Base-by-base conservation (phyloP, 208 protist species). In the Porcisia deanei region DNA sequence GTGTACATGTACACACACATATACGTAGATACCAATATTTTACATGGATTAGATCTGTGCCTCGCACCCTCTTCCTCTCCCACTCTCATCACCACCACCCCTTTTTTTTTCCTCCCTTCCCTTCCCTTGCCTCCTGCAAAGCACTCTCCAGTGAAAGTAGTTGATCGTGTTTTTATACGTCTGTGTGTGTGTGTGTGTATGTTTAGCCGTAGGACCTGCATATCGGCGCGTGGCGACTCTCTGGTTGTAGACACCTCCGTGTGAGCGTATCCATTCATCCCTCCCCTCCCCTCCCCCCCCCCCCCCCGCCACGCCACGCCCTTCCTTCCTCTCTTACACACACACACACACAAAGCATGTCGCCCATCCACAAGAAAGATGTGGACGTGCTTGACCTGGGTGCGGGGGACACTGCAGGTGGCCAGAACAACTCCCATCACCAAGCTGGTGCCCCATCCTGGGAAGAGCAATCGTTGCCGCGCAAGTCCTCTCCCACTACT, bases 361-460 rank as follows among this genome's bases (percentile, higher is more conserved):
- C 58, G 12, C 58, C 71, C 45, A 75, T 72, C 20, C 52, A 72
- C 67, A 41, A 0, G 34, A 55, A 41, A 49, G 18, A 43, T 18
- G 6, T 34, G 10, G 37, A 72, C 22, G 52, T 3, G n/a, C 34
- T 60, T 20, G 8, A 20, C 12, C 45, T 57, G 45, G 65, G 14
- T 55, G 45, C 54, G 65, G 12, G 34, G 22, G 7, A 10, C 55
- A 75, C 9, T 16, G 9, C 45, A 22, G 22, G 12, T 49, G 63
- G 16, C 34, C 25, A 12, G 59, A 41, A 20, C 59, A 64, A 64
- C 59, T 3, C 16, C 59, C 14, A 64, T 4, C 59, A 9, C 34
- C 34, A 5, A 8, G 59, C 59, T 41, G 61, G 39, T 8, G 30
- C 30, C 18, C 61, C 16, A 25, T 30, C 61, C 18, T 6, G 39